A percentile compares a stretch with the other conserved stretches of the same genome.
Evolutionary conservation across 805 yeast genomes (phyloP).

Genomic region (Yamadazyma philogaea): DNA sequence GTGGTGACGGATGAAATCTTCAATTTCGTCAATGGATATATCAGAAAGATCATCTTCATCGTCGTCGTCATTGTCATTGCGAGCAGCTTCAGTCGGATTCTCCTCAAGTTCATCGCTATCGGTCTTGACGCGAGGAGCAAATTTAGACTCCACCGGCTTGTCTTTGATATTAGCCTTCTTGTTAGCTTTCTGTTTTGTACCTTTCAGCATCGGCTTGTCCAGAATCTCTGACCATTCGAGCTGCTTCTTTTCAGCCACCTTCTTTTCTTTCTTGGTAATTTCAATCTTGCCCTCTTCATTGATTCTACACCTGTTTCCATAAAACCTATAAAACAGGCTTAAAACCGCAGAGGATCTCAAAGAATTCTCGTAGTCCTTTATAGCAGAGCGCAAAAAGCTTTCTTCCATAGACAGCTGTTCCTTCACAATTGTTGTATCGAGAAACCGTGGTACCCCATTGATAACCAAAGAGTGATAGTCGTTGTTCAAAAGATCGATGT

Average conservation of each 20-base stretch:
- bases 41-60: constrained; percentile 3
- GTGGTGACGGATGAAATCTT: constrained; percentile 33
- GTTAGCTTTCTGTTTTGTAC: not conserved
- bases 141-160: not conserved
- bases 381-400: constrained; percentile 4
- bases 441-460: constrained; percentile 15
- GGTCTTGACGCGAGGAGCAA: no score
- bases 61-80: constrained; percentile 6
- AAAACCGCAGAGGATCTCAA: constrained; percentile 27
- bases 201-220: constrained; percentile 3
- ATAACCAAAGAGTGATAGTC: constrained; percentile 16
- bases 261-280: constrained; percentile 5
- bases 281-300: not conserved
- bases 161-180: constrained; percentile 1
- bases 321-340: constrained; percentile 9
- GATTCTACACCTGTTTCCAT: not conserved
- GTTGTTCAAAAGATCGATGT: constrained; percentile 23
- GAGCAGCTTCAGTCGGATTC: not conserved
- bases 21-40: constrained; percentile 34
- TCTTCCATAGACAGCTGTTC: not conserved
- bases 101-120: not conserved
- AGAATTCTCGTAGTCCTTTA: constrained; percentile 24
- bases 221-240: not conserved
- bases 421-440: constrained; percentile 9
- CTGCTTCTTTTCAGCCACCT: not conserved